Base-by-base conservation (phyloP, 1,284 basidiomycete genomes). In the Tilletia caries region DNA sequence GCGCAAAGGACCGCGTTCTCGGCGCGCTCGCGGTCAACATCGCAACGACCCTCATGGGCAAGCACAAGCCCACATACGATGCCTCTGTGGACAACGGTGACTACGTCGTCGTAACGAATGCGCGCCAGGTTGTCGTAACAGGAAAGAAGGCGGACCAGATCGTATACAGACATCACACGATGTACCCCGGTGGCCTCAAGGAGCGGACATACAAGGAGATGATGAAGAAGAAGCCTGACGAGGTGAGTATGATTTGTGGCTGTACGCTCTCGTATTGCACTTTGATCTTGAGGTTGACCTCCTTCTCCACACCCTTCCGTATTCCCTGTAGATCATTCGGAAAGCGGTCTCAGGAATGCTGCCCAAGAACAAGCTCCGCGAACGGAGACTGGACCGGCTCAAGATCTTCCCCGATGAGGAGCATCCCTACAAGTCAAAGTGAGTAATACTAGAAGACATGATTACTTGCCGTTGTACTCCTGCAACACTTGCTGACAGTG, bases 51-150 rank as follows among this genome's bases (percentile, higher is more conserved):
- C 87, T 98, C 68, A 98, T 98, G 95, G 96, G 96, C 83, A 98
- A 98, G 86, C 93, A 98, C 85, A 99, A 98, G 84, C 95, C 96
- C 23, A 92, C 96, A 66, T 98, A 93, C 79, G 93, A 98, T 85
- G 93, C 92, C 27, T 88, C 79, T 29, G 70, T 74, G 34, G 81
- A 83, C 60, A 67, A 73, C 1, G 81, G 96, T 37, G 96, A 98
- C 88, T 98, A 98, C 84, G 94, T 98, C 37, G 89, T 98, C 27
- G 93, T 99, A 10, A 96, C 93, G 25, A 92, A 98, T 82, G 92
- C 93, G 2, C 86, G 89, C 69, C 88, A 90, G 33, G 88, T 98
- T 70, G 89, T 90, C 78, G 91, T 98, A 54, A 93, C 95, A 0
- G 96, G 96, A 29, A 88, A 89, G 78, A 98, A 98, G 85, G 88